Evolutionary conservation across 2,329 filamentous ascomycete genomes (phyloP), one percentile per base, ranked within the genome.

Genomic region (Tolypocladium paradoxum): DNA sequence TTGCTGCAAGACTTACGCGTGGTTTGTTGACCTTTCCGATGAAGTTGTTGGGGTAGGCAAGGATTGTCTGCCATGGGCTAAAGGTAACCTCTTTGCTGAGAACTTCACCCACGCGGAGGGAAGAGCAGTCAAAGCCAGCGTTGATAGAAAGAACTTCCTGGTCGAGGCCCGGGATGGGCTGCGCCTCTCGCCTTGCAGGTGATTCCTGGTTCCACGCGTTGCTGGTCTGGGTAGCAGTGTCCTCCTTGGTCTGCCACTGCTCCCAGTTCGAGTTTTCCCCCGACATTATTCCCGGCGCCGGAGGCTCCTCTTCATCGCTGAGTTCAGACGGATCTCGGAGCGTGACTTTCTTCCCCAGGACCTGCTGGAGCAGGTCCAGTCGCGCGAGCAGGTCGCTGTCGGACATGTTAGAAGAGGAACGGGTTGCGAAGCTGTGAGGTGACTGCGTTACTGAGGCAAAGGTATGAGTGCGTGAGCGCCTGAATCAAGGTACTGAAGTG

Each of bases 1-100:
- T 35, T 7, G 6, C 9, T 14, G 22, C 4, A 7, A 8, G 31
- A 22, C 61, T 60, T 66, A 72, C 79, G 58, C 60, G 75, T 62
- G 67, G 76, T 56, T 61, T 69, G 61, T 80, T 87, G 54, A 54
- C 55, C 55, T 74, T 75, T 53, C 77, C 76, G 45, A 84, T 77
- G 63, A 78, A 88, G 52, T 69, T 73, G 56, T 78, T 75, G 0
- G 82, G 80, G 60, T 85, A 90, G 22, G 72, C 74, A 29, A 70
- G 66, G 27, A 88, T 68, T 0, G 81, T 68, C 27, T 70, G 70
- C 73, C 77, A 82, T 0, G 79, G 71, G 38, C 73, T 73, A 57
- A 84, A 78, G 1, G 52, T 49, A 18, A 68, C 63, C 0, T 60
- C 50, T 12, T 62, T 50, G 2, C 59, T 55, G 5, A 63, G 50